Conservation (phyloP, 2,329 filamentous ascomycete genomes). For the Atkinsonella hypoxylon region DNA sequence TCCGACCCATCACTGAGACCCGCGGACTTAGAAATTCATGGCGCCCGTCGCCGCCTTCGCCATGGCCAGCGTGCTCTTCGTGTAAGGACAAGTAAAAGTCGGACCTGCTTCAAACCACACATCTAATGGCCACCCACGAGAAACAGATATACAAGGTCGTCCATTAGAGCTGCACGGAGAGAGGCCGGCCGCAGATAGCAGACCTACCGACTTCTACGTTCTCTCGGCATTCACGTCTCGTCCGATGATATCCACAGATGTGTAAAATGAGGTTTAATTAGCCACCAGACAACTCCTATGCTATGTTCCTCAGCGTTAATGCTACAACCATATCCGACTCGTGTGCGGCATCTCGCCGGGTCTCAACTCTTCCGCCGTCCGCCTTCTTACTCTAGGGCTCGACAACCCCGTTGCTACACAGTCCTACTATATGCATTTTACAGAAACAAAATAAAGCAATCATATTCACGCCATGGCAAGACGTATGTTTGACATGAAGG, state of each 20-base stretch:
- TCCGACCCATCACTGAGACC: neutral
- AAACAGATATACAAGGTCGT: slow-evolving; percentile 28
- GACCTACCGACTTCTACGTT: neutral
- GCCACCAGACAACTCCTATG: slow-evolving; percentile 3
- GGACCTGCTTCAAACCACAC: neutral
- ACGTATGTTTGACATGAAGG: slow-evolving; percentile 2
- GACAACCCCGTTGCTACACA: neutral
- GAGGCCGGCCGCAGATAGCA: slow-evolving; percentile 15
- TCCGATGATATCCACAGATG: neutral
- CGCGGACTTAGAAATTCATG: slow-evolving; percentile 26
- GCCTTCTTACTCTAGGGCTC: neutral
- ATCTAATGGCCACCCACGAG: neutral
- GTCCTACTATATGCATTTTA: neutral
- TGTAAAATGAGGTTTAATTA: neutral
- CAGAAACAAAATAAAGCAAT: neutral
- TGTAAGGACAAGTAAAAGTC: slow-evolving; percentile 18
- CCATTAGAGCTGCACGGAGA: slow-evolving; percentile 25
- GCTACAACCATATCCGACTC: slow-evolving; percentile 6
- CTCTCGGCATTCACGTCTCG: neutral
- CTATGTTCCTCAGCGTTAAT: slow-evolving; percentile 8
- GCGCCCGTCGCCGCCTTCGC: slow-evolving; percentile 40
- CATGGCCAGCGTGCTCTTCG: slow-evolving; percentile 40
- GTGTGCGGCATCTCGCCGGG: neutral
- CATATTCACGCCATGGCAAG: neutral
- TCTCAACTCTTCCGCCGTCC: neutral